phyloP scores from a whole-genome alignment of 208 protist species.

The Phytomonas francai region DNA sequence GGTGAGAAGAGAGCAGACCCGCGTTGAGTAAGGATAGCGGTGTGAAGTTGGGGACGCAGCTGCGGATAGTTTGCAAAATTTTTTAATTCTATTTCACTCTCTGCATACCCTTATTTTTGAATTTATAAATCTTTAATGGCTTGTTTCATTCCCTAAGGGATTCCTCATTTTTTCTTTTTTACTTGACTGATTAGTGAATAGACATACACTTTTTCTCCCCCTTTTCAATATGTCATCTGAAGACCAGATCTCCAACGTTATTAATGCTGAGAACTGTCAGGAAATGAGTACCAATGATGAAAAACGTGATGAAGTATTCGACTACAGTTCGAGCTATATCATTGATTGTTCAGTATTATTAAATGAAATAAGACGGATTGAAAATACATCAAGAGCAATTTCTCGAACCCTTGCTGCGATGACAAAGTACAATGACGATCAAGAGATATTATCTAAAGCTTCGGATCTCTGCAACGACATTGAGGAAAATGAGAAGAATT shows the following conservation, averaged over 20 bases:
- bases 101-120: background rate
- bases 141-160: background rate
- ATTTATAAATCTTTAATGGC: background rate
- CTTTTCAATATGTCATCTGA: background rate
- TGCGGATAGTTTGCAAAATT: background rate
- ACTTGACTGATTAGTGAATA: background rate
- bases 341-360: conserved; percentile 1
- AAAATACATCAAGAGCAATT: conserved; percentile 3
- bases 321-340: background rate
- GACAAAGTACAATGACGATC: conserved; percentile 15
- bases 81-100: background rate
- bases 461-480: conserved; percentile 43
- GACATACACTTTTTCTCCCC: background rate
- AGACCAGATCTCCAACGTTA: background rate
- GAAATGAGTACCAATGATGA: background rate
- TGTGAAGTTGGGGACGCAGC: background rate
- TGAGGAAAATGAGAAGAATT: conserved; percentile 44
- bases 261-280: background rate
- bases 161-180: background rate
- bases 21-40: too few species aligned
- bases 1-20: too few species aligned
- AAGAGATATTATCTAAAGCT: conserved; percentile 20
- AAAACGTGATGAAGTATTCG: conserved; percentile 9
- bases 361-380: background rate
- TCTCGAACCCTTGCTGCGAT: background rate